Evolutionary conservation across 2,329 filamentous ascomycete species (phyloP).

Genomic region (Aspergillus cejpii): DNA sequence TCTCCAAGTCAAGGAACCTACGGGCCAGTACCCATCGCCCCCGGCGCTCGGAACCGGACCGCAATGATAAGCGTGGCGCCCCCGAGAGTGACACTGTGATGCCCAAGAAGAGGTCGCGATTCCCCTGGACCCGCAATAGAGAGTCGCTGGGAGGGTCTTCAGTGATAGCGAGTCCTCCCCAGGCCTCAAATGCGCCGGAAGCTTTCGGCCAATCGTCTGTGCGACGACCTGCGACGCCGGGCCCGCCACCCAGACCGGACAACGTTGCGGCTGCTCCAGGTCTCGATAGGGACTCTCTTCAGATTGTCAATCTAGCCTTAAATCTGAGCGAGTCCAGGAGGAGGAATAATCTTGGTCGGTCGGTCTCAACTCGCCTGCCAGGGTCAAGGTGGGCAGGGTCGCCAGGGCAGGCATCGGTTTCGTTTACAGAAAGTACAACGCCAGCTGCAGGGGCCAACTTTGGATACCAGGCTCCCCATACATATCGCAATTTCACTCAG

Average conservation of each 20-base stretch:
- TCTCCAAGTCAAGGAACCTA: slow-evolving; percentile 25
- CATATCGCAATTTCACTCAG: slow-evolving; percentile 22
- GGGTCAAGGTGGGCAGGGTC: slow-evolving; percentile 31
- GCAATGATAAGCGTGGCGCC: slow-evolving; percentile 38
- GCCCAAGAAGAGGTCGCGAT: slow-evolving; percentile 29
- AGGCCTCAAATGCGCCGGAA: slow-evolving; percentile 9
- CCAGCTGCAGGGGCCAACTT: slow-evolving; percentile 11
- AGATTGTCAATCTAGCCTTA: slow-evolving; percentile 89
- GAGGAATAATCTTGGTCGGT: slow-evolving; percentile 54
- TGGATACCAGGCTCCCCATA: slow-evolving; percentile 13
- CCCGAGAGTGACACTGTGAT: slow-evolving; percentile 28
- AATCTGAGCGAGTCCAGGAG: slow-evolving; percentile 72
- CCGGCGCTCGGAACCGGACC: slow-evolving; percentile 24
- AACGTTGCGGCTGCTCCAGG: slow-evolving; percentile 24
- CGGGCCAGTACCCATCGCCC: slow-evolving; percentile 21
- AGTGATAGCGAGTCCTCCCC: slow-evolving; percentile 13
- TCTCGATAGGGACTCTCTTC: slow-evolving; percentile 68
- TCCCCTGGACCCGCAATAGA: slow-evolving; percentile 31
- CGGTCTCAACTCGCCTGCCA: slow-evolving; percentile 47
- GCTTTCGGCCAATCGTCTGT: slow-evolving; percentile 9
- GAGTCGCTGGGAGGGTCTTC: slow-evolving; percentile 28
- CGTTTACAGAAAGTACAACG: slow-evolving; percentile 18
- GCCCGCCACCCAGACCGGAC: slow-evolving; percentile 10
- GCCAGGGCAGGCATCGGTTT: slow-evolving; percentile 18
- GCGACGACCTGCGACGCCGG: slow-evolving; percentile 11